Percentiles rank a stretch among this genome's conserved stretches.
Conservation (phyloP, 2,329 filamentous ascomycete genomes). For the Aspergillus thermomutatus region DNA sequence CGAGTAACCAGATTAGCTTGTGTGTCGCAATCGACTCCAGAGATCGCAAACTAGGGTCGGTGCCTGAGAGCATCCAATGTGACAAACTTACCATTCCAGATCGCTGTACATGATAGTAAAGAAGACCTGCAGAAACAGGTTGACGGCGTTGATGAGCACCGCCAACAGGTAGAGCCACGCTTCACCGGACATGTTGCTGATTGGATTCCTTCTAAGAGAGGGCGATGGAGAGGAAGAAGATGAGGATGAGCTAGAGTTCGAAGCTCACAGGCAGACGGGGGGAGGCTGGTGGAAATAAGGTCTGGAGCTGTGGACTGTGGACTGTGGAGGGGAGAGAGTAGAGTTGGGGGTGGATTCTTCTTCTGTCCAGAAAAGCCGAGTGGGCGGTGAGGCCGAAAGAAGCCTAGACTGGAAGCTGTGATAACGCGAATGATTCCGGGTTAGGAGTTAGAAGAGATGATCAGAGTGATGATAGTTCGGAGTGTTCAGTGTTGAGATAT, state of each 20-base stretch:
- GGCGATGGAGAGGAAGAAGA: conserved; percentile 5
- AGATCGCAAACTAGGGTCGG: conserved; percentile 6
- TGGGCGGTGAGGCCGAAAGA: not conserved
- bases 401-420: not conserved
- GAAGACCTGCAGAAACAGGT: conserved; percentile 99
- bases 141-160: conserved; percentile 99
- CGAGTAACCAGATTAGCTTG: conserved; percentile 27
- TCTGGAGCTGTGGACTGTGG: not conserved
- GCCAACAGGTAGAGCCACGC: conserved; percentile 97
- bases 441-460: not conserved
- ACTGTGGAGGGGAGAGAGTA: not conserved
- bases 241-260: not conserved
- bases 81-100: conserved; percentile 86
- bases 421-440: not conserved
- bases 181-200: conserved; percentile 81
- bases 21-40: conserved; percentile 1
- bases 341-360: not conserved
- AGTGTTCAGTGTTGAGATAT: not conserved
- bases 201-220: not conserved
- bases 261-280: not conserved
- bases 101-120: conserved; percentile 99
- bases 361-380: not conserved
- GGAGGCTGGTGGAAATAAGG: not conserved
- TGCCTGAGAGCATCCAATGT: not conserved
- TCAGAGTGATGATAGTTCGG: not conserved